These are phyloP conservation scores for Tricholoma furcatifolium DNA, from an alignment of 768 basidiomycete genomes.

Conservation along the genomic window DNA sequence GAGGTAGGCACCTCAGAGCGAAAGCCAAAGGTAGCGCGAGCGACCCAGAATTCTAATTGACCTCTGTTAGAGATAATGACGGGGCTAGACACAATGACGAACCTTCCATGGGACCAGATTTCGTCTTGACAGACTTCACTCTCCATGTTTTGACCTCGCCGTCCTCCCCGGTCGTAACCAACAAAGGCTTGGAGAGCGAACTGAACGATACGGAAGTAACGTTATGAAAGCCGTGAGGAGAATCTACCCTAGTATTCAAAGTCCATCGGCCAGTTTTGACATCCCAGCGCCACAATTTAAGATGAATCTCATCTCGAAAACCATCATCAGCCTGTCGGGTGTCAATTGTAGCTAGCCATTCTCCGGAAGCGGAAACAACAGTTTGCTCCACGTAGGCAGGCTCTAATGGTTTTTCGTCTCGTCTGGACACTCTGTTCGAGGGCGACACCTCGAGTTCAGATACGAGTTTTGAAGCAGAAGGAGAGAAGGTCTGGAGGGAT, in stretches of 20 bases:
- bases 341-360: conserved; percentile 95
- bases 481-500: conserved; percentile 90
- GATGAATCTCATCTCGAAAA: conserved; percentile 66
- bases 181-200: conserved; percentile 35
- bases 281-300: conserved; percentile 94
- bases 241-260: conserved; percentile 87
- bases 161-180: conserved; percentile 78
- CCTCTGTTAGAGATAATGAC: neutral
- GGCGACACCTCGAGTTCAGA: conserved; percentile 92
- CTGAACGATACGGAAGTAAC: conserved; percentile 73
- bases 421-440: conserved; percentile 84
- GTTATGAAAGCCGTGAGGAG: conserved; percentile 70
- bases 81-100: conserved; percentile 19
- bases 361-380: conserved; percentile 63
- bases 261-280: conserved; percentile 57
- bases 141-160: conserved; percentile 82
- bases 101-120: conserved; percentile 54
- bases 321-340: conserved; percentile 62
- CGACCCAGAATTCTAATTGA: conserved; percentile 71
- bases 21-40: conserved; percentile 69
- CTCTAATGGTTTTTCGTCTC: conserved; percentile 75
- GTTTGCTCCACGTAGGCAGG: conserved; percentile 73
- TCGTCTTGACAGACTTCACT: conserved; percentile 43
- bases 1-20: conserved; percentile 66
- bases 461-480: conserved; percentile 62